phyloP scores from a whole-genome alignment of 148 eudicot species.

The Talinum fruticosum region DNA sequence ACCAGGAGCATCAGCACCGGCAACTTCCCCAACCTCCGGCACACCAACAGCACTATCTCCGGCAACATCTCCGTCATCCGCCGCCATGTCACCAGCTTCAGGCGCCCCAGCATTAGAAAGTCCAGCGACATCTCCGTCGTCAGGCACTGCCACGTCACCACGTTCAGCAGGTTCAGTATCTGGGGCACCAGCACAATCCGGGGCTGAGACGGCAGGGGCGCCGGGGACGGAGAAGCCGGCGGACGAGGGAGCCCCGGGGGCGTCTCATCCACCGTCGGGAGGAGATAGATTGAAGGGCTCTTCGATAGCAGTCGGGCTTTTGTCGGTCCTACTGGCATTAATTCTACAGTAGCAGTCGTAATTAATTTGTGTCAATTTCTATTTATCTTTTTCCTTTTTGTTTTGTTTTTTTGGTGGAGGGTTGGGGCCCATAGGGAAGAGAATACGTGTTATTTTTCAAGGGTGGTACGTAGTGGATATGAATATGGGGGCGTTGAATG shows the following conservation, averaged over 20 bases:
- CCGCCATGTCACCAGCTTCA: background rate
- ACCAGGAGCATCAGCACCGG: background rate
- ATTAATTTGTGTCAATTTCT: background rate
- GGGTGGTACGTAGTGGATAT: background rate
- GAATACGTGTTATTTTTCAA: background rate
- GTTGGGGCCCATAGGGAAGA: background rate
- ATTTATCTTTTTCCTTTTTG: background rate
- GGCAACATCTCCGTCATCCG: background rate
- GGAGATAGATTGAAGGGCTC: slow-evolving; percentile 5
- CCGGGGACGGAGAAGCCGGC: slow-evolving; percentile 6
- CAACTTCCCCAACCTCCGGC: background rate
- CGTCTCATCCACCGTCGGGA: background rate
- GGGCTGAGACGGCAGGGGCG: background rate
- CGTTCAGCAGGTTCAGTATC: background rate
- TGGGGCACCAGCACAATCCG: background rate
- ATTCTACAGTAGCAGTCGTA: background rate
- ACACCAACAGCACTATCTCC: background rate
- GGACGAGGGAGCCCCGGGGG: slow-evolving; percentile 9
- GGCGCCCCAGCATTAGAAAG: background rate
- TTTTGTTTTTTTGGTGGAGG: background rate
- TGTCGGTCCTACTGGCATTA: slow-evolving; percentile 11
- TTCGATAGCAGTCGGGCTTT: slow-evolving; percentile 2
- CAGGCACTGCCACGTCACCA: background rate
- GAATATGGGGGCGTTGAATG: background rate
- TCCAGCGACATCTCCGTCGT: background rate